Percentiles rank a stretch among this genome's conserved stretches.
Evolutionary conservation across 1,284 basidiomycete species (phyloP).

Genomic region (Boletus calvinii): DNA sequence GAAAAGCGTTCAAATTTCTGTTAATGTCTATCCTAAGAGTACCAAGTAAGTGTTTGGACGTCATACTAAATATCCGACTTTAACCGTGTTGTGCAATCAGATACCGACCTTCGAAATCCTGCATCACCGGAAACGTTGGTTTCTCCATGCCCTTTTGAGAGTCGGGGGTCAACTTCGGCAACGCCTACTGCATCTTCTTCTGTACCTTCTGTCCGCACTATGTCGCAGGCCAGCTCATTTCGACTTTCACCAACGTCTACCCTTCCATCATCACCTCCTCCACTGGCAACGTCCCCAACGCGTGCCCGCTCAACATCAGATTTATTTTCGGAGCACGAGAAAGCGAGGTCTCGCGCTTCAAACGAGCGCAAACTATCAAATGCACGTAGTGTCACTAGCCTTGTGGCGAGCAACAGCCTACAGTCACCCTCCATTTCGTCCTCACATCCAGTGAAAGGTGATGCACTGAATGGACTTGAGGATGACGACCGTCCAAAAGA

Average conservation of each 20-base stretch:
- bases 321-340: constrained; percentile 50
- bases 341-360: constrained; percentile 35
- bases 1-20: constrained; percentile 64
- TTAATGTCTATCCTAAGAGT: constrained; percentile 57
- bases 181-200: constrained; percentile 52
- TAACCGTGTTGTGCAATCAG: constrained; percentile 19
- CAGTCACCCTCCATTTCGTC: constrained; percentile 21
- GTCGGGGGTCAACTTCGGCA: constrained; percentile 39
- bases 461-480: constrained; percentile 22
- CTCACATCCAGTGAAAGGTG: constrained; percentile 14
- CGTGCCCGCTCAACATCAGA: constrained; percentile 58
- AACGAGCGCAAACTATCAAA: constrained; percentile 34
- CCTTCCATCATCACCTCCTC: constrained; percentile 35
- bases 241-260: constrained; percentile 35
- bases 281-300: constrained; percentile 44
- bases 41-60: constrained; percentile 43
- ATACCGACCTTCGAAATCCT: constrained; percentile 58
- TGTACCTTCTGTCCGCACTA: constrained; percentile 32
- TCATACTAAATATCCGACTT: constrained; percentile 7
- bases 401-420: constrained; percentile 23
- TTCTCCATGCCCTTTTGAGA: constrained; percentile 51
- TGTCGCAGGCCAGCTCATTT: constrained; percentile 30
- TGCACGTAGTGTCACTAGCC: constrained; percentile 31
- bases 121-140: constrained; percentile 63
- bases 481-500: constrained; percentile 34